Percentiles rank a stretch among this genome's conserved stretches.
phyloP scores from a whole-genome alignment of 352 stramenopile species.

The Phytophthora palmivora region DNA sequence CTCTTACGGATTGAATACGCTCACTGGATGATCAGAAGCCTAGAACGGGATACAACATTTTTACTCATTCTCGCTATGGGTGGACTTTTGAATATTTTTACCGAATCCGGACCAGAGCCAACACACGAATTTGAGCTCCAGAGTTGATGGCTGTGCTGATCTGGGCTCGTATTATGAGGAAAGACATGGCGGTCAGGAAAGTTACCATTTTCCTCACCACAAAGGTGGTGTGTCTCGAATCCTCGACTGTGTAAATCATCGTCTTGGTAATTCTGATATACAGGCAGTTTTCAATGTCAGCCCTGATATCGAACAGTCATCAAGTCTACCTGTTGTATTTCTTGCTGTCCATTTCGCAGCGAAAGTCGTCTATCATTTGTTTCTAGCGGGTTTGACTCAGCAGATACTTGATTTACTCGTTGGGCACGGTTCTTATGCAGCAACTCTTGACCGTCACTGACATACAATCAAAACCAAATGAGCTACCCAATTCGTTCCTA shows the following conservation, averaged over 20 bases:
- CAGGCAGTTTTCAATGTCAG: slow-evolving; percentile 11
- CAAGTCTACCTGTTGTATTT: slow-evolving; percentile 19
- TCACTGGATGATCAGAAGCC: slow-evolving; percentile 15
- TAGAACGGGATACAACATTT: slow-evolving; percentile 1
- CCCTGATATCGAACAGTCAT: not conserved
- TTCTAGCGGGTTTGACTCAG: slow-evolving; percentile 2
- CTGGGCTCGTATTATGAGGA: not conserved
- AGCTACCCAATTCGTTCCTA: not conserved
- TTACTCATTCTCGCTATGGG: too few species aligned
- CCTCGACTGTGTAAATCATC: slow-evolving; percentile 4
- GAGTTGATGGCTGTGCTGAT: slow-evolving; percentile 11
- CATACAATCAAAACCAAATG: not conserved
- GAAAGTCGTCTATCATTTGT: not conserved
- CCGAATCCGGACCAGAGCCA: slow-evolving; percentile 17
- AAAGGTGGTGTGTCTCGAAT: slow-evolving; percentile 6
- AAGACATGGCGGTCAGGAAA: not conserved
- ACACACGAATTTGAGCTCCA: slow-evolving; percentile 9
- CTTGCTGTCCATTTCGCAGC: slow-evolving; percentile 2
- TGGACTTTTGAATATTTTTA: slow-evolving; percentile 6
- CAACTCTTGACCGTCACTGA: slow-evolving; percentile 46
- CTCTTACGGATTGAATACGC: slow-evolving; percentile 14
- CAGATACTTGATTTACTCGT: not conserved
- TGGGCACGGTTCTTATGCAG: slow-evolving; percentile 22
- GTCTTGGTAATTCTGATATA: slow-evolving; percentile 2
- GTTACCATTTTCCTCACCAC: slow-evolving; percentile 1